Percentiles rank a stretch among this genome's conserved stretches.
phyloP scores from a whole-genome alignment of 176 grass and related monocot species.

The Tillandsia fasciculata region DNA sequence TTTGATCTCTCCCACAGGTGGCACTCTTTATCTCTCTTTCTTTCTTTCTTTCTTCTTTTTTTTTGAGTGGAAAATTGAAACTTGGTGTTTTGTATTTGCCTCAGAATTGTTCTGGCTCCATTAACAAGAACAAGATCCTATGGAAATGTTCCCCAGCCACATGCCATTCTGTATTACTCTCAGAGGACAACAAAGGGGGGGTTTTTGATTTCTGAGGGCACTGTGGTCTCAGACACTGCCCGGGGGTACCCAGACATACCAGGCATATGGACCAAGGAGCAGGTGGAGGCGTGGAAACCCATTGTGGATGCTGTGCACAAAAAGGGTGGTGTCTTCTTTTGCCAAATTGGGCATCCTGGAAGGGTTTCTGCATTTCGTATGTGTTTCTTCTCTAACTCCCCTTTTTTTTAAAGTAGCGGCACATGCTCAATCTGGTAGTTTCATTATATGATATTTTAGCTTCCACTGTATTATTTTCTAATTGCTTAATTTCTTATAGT shows the following conservation, averaged over 20 bases:
- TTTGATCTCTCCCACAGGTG: slow-evolving; percentile 33
- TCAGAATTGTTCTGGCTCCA: slow-evolving; percentile 43
- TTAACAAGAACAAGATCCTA: slow-evolving; percentile 45
- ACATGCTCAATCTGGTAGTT: slow-evolving; percentile 21
- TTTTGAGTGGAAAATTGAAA: too few relatives aligned
- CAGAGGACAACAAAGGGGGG: slow-evolving; percentile 43
- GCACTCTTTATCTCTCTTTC: not conserved
- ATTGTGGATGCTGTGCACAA: slow-evolving; percentile 46
- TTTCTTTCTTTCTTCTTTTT: too few relatives aligned
- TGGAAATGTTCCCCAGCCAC: slow-evolving; percentile 35
- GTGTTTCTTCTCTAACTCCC: slow-evolving; percentile 17
- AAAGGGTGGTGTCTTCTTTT: slow-evolving; percentile 18
- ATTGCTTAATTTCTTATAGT: too few relatives aligned
- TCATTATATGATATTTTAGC: not conserved
- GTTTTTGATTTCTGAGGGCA: slow-evolving; percentile 45
- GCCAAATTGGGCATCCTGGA: too few relatives aligned
- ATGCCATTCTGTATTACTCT: slow-evolving; percentile 45
- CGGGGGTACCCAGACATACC: slow-evolving; percentile 52
- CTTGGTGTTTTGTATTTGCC: too few relatives aligned
- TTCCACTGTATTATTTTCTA: too few relatives aligned
- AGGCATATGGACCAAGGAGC: slow-evolving; percentile 58
- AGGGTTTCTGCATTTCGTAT: slow-evolving; percentile 37
- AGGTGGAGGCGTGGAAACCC: slow-evolving; percentile 70
- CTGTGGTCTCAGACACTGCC: slow-evolving; percentile 58
- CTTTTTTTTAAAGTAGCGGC: too few relatives aligned